Conservation (phyloP, 306 rosid genomes). For the Bauhinia variegata region DNA sequence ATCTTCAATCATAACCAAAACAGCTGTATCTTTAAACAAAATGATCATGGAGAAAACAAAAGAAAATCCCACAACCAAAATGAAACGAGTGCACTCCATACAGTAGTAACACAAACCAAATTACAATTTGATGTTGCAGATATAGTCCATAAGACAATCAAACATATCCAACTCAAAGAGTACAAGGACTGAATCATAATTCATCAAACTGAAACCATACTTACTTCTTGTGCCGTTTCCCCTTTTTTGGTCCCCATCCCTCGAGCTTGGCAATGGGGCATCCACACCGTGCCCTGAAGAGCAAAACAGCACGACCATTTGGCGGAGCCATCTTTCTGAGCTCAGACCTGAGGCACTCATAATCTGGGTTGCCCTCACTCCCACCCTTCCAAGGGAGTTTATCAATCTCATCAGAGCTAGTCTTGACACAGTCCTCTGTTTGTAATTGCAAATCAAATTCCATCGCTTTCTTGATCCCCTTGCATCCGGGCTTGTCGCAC, state of each 20-base stretch:
- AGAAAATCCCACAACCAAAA: too few relatives aligned
- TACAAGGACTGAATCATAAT: not conserved
- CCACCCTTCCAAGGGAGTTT: conserved; percentile 93
- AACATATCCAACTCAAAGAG: not conserved
- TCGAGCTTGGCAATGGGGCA: conserved; percentile 89
- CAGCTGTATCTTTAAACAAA: too few relatives aligned
- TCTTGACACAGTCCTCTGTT: conserved; percentile 54
- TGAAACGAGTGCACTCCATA: too few relatives aligned
- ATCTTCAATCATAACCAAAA: too few relatives aligned
- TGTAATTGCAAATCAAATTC: conserved; percentile 90
- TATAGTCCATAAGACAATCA: not conserved
- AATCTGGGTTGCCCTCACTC: conserved; percentile 74
- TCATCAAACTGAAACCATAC: conserved; percentile 25
- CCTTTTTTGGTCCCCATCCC: conserved; percentile 86
- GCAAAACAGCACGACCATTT: conserved; percentile 88
- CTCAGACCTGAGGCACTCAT: conserved; percentile 86
- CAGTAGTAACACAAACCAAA: too few relatives aligned
- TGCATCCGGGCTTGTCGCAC: conserved; percentile 63
- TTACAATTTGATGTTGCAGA: too few relatives aligned
- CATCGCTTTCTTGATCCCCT: conserved; percentile 77
- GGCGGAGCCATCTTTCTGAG: conserved; percentile 90
- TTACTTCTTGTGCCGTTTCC: conserved; percentile 83
- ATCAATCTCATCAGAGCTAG: conserved; percentile 59
- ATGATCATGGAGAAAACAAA: too few relatives aligned
- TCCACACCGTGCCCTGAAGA: conserved; percentile 83